Evolutionary conservation across 2,329 filamentous ascomycete genomes (phyloP), one percentile per base, ranked within the genome.

Genomic region (Pseudogymnoascus sp.): DNA sequence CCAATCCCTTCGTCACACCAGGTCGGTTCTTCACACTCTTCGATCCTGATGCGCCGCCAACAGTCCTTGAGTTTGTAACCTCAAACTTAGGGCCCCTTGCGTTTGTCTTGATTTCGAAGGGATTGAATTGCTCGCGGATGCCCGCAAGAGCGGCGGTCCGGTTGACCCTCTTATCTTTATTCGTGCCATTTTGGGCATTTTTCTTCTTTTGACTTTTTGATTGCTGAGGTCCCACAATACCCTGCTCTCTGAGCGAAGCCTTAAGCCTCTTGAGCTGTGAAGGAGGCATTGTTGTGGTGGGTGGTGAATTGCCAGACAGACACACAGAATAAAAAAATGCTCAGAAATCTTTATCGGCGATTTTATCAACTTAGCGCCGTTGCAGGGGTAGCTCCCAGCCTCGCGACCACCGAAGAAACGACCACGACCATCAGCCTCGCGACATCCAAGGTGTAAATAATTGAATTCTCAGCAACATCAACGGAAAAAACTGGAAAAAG

Each of bases 231-330:
- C 92, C 91, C 41, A 92, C 86, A 59, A 99, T 87, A 61, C 94
- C 94, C 71, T 93, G 90, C 62, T 97, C 92, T 65, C 86, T 84
- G 54, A 99, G 82, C 8, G 92, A 96, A 67, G 90, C 83, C 77
- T 97, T 99, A 47, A 99, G 83, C 75, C 92, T 89, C 77, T 97
- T 99, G 63, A 99, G 82, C 79, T 99, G 95, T 10, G 95, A 99
- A 65, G 92, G 90, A 68, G 93, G 87, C 94, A 99, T 99, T 61
- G 69, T 77, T 71, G 61, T 24, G 59, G 50, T 54, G 40, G 58
- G 61, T 57, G 62, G 41, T 60, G 60, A 57, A 29, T 59, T 35
- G 60, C 60, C 41, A 40, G 33, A 15, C 41, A 58, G 33, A 54
- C 47, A 54, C 47, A 33, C 29, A 13, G 29, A 54, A 29, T 62